These are phyloP conservation scores for Gynostemma pentaphyllum DNA, from an alignment of 306 rosid species.

Conservation along the genomic window DNA sequence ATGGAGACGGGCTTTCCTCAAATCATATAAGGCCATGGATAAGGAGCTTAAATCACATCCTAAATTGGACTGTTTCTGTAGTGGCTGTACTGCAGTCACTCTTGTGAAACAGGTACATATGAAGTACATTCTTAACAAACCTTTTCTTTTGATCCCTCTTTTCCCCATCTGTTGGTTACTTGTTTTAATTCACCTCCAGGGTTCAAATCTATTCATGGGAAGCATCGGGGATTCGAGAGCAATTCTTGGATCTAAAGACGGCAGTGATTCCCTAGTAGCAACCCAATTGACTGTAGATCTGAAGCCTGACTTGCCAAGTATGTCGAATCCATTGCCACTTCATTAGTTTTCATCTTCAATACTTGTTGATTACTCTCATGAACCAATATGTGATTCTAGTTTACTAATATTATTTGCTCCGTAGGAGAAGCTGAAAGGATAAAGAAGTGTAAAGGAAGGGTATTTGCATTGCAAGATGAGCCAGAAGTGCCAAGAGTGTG, in stretches of 20 bases:
- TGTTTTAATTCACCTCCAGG: conserved; percentile 37
- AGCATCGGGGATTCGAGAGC: conserved; percentile 92
- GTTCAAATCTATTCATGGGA: conserved; percentile 72
- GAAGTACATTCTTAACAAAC: conserved; percentile 2
- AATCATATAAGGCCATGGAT: conserved; percentile 87
- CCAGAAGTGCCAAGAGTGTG: conserved; percentile 93
- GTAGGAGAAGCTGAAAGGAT: conserved; percentile 93
- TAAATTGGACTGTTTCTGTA: conserved; percentile 85
- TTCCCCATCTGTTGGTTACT: conserved; percentile 6
- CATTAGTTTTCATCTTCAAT: neutral
- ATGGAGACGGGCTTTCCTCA: conserved; percentile 83
- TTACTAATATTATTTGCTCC: neutral
- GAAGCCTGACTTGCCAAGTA: conserved; percentile 94
- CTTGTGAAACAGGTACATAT: conserved; percentile 70
- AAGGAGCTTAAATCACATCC: conserved; percentile 86
- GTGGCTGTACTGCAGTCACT: conserved; percentile 84
- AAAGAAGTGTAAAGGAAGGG: conserved; percentile 76
- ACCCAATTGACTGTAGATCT: conserved; percentile 82
- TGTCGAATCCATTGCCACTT: conserved; percentile 15
- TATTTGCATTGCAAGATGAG: conserved; percentile 90
- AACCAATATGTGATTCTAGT: neutral
- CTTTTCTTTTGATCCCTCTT: conserved; percentile 6
- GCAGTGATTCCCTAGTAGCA: conserved; percentile 57
- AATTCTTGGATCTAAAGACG: conserved; percentile 78
- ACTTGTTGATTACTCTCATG: neutral